Percentiles rank a stretch among this genome's conserved stretches.
Conservation (phyloP, 1,284 basidiomycete genomes). For the Wolfiporia cocos region DNA sequence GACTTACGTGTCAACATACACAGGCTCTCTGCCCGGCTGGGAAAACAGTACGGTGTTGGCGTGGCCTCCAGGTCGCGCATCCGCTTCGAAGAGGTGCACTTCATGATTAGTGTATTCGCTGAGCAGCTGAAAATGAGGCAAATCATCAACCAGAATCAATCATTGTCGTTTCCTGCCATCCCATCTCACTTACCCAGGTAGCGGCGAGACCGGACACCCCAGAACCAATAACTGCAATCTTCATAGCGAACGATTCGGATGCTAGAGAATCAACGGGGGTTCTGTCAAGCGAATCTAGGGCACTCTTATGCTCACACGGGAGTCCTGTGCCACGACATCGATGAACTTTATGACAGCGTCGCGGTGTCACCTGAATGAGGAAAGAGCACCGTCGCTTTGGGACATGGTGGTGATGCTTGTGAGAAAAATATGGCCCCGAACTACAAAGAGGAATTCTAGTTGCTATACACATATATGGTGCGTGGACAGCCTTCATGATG, state of each 20-base stretch:
- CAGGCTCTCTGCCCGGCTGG: constrained; percentile 31
- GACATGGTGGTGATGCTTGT: too few relatives aligned
- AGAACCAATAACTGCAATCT: constrained; percentile 74
- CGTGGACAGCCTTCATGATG: too few relatives aligned
- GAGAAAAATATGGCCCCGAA: too few relatives aligned
- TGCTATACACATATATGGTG: too few relatives aligned
- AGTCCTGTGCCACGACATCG: too few relatives aligned
- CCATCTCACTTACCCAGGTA: constrained; percentile 70
- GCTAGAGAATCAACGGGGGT: too few relatives aligned
- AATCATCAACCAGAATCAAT: background rate
- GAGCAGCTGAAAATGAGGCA: constrained; percentile 39
- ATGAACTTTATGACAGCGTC: too few relatives aligned
- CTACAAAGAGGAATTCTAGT: too few relatives aligned
- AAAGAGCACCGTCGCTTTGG: too few relatives aligned
- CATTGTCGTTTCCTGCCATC: too few relatives aligned
- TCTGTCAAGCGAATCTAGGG: too few relatives aligned
- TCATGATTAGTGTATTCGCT: constrained; percentile 79
- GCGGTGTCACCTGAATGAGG: background rate
- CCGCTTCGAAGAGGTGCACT: constrained; percentile 76
- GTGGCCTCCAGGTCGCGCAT: constrained; percentile 69
- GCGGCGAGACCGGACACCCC: constrained; percentile 76
- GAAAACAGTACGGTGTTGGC: constrained; percentile 68
- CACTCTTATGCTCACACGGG: too few relatives aligned
- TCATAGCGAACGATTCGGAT: constrained; percentile 41
- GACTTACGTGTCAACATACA: constrained; percentile 68